phyloP scores from a whole-genome alignment of 2,329 filamentous ascomycete species.

The Microsporum audouinii region DNA sequence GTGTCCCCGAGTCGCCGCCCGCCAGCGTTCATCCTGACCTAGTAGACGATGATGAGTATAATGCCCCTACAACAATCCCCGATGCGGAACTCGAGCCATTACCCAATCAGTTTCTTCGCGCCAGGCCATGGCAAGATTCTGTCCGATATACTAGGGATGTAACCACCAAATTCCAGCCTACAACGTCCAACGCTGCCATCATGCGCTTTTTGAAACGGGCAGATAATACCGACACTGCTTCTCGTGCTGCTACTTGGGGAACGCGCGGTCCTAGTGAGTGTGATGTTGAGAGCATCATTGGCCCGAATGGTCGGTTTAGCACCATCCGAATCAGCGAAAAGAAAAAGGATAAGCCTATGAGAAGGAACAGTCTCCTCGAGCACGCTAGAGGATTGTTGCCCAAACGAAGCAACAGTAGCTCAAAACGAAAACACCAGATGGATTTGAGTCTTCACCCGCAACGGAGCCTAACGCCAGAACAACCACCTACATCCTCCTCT shows the following conservation, averaged over 20 bases:
- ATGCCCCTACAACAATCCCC: constrained; percentile 17
- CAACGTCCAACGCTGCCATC: constrained; percentile 46
- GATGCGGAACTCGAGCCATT: constrained; percentile 24
- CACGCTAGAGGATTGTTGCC: constrained; percentile 27
- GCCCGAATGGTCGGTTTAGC: constrained; percentile 22
- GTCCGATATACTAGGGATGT: constrained; percentile 22
- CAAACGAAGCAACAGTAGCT: constrained; percentile 34
- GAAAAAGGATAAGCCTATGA: constrained; percentile 29
- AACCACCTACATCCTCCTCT: not conserved
- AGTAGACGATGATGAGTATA: constrained; percentile 17
- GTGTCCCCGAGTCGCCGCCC: constrained; percentile 20
- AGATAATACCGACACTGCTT: constrained; percentile 43
- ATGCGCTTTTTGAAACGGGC: constrained; percentile 40
- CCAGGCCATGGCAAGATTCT: constrained; percentile 41
- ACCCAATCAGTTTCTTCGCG: constrained; percentile 28
- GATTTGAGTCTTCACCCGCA: constrained; percentile 8
- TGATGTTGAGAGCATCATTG: constrained; percentile 39
- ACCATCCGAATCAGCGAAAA: constrained; percentile 15
- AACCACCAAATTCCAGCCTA: constrained; percentile 35
- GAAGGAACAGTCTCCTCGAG: constrained; percentile 38
- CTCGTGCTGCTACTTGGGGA: constrained; percentile 45
- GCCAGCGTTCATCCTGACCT: constrained; percentile 21
- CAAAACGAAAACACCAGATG: constrained; percentile 35
- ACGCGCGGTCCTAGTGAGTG: constrained; percentile 41
- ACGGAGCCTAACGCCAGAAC: constrained; percentile 5